Evolutionary conservation across 129 eudicot genomes (phyloP).

Genomic region (Oenanthe sinensis): DNA sequence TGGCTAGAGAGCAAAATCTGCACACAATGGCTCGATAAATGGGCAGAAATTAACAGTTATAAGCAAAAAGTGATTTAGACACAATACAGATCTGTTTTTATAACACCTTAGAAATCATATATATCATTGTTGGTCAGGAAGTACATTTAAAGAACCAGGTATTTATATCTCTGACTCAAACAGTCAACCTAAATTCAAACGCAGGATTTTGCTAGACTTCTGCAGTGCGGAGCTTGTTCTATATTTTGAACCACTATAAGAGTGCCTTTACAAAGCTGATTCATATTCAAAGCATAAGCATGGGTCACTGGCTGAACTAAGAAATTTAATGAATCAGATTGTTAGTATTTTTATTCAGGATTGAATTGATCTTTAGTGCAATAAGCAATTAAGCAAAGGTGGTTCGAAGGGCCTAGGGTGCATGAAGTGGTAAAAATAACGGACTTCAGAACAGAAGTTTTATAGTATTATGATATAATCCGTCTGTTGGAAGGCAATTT

Average conservation of each 20-base stretch:
- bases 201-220: not conserved
- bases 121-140: not conserved
- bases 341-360: not conserved
- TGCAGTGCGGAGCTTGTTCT: not conserved
- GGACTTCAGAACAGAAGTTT: not conserved
- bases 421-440: not conserved
- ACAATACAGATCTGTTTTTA: not conserved
- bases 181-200: not conserved
- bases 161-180: not conserved
- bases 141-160: not conserved
- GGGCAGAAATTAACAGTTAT: not conserved
- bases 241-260: not conserved
- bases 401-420: not conserved
- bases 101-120: not conserved
- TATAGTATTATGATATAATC: not conserved
- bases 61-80: not conserved
- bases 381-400: not conserved
- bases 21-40: conserved; percentile 20
- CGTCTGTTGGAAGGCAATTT: not conserved
- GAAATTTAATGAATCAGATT: not conserved
- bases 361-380: not conserved
- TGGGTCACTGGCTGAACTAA: not conserved
- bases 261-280: not conserved
- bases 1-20: conserved; percentile 75
- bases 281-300: not conserved